Percentiles rank a stretch among this genome's conserved stretches.
Evolutionary conservation across 2,329 filamentous ascomycete species (phyloP).

Genomic region (Fonsecaea multimorphosa): DNA sequence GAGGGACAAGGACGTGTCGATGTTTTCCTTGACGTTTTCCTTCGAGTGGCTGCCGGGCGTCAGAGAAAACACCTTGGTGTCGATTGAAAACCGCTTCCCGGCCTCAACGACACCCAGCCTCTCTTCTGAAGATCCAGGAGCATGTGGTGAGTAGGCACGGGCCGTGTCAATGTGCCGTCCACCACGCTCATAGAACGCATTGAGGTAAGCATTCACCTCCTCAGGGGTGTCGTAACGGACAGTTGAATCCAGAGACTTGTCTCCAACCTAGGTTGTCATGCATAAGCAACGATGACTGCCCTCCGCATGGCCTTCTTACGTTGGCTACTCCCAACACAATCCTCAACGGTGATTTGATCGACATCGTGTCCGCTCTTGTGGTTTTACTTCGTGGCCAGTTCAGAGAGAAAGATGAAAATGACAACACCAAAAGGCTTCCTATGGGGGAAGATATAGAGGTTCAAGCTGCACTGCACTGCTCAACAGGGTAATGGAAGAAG

Average conservation of each 20-base stretch:
- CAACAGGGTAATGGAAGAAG: neutral
- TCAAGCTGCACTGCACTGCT: neutral
- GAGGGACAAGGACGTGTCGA: constrained; percentile 42
- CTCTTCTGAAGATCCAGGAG: constrained; percentile 44
- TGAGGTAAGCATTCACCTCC: constrained; percentile 39
- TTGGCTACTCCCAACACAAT: constrained; percentile 3
- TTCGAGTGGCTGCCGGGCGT: neutral
- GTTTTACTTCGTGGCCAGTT: neutral
- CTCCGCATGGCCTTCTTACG: neutral
- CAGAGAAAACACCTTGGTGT: constrained; percentile 5
- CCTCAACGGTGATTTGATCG: constrained; percentile 8
- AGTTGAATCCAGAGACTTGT: neutral
- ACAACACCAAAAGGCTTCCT: neutral
- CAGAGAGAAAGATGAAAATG: neutral
- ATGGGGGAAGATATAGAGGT: neutral
- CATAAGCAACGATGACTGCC: constrained; percentile 44
- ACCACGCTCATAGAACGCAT: constrained; percentile 43
- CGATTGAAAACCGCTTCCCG: constrained; percentile 1
- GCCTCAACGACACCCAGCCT: constrained; percentile 47
- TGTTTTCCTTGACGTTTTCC: constrained; percentile 8
- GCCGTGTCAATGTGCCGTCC: constrained; percentile 43
- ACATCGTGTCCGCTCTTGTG: neutral
- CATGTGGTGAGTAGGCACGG: constrained; percentile 39
- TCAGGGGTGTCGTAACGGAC: constrained; percentile 14
- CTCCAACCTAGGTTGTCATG: constrained; percentile 48